Evolutionary conservation across 2,329 filamentous ascomycete species (phyloP).

Genomic region (Pyrenochaeta sp.): DNA sequence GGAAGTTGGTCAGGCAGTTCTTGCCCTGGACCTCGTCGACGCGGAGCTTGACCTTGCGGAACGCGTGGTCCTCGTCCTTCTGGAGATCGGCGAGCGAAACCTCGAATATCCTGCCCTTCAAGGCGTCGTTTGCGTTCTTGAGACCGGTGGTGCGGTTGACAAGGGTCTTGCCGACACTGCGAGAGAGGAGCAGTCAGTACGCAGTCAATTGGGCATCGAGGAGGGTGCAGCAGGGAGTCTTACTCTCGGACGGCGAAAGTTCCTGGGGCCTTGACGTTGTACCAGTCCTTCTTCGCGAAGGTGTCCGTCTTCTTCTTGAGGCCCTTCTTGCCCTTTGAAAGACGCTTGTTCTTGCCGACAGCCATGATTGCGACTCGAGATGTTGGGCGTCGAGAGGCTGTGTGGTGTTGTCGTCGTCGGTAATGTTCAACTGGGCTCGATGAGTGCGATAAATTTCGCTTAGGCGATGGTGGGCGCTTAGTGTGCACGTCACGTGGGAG

Average conservation of each 20-base stretch:
- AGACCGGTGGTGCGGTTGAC: constrained; percentile 99
- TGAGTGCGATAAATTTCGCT: no score
- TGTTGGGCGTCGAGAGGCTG: constrained; percentile 39
- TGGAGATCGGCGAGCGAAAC: constrained; percentile 98
- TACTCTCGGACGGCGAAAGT: constrained; percentile 98
- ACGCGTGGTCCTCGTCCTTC: constrained; percentile 99
- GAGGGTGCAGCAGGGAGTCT: constrained; percentile 52
- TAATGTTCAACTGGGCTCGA: no score
- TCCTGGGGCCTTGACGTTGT: constrained; percentile 96
- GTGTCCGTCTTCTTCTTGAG: constrained; percentile 99
- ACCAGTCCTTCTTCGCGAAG: constrained; percentile 99
- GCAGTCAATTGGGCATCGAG: constrained; percentile 24
- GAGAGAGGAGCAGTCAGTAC: constrained; percentile 39
- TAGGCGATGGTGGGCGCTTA: background rate
- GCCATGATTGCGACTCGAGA: constrained; percentile 73
- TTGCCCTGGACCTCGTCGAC: constrained; percentile 99
- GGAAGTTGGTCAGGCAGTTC: constrained; percentile 99
- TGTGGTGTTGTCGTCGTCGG: constrained; percentile 44
- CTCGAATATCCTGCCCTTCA: constrained; percentile 99
- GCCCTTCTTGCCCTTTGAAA: constrained; percentile 99
- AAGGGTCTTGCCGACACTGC: constrained; percentile 98
- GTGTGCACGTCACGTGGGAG: background rate
- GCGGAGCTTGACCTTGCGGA: constrained; percentile 99
- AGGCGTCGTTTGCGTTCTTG: constrained; percentile 99
- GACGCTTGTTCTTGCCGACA: constrained; percentile 99